phyloP scores from a whole-genome alignment of 176 grass and related monocot genomes.

The Carex myosuroides region DNA sequence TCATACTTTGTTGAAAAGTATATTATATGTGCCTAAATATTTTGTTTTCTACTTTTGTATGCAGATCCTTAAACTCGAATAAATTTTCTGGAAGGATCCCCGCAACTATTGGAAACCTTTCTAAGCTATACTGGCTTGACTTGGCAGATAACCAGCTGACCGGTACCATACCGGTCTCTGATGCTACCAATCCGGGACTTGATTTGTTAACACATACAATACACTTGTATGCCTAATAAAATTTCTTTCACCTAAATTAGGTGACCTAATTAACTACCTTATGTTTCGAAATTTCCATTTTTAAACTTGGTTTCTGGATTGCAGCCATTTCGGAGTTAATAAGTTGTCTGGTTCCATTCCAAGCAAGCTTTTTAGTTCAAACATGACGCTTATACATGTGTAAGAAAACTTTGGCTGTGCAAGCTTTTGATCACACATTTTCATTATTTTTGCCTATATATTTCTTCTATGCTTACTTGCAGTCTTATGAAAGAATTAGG shows the following conservation, averaged over 20 bases:
- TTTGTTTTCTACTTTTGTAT: slow-evolving; percentile 10
- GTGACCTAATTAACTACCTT: not conserved
- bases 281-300: not conserved
- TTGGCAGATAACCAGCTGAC: slow-evolving; percentile 60
- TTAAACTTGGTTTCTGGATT: not conserved
- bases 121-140: slow-evolving; percentile 85
- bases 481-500: not conserved
- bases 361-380: slow-evolving; percentile 49
- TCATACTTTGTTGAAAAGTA: not conserved
- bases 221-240: slow-evolving; percentile 60
- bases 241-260: not conserved
- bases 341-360: slow-evolving; percentile 67
- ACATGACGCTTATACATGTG: slow-evolving; percentile 72
- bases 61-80: slow-evolving; percentile 76
- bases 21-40: not conserved
- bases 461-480: not conserved
- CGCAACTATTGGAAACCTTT: slow-evolving; percentile 43
- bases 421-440: not conserved
- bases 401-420: slow-evolving; percentile 20
- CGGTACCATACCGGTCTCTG: slow-evolving; percentile 57
- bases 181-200: slow-evolving; percentile 53
- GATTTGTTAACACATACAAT: slow-evolving; percentile 59
- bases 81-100: slow-evolving; percentile 59
- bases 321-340: slow-evolving; percentile 78
- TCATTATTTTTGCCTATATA: not conserved